Evolutionary conservation across 2,329 filamentous ascomycete species (phyloP).

Genomic region (Claviceps purpurea): DNA sequence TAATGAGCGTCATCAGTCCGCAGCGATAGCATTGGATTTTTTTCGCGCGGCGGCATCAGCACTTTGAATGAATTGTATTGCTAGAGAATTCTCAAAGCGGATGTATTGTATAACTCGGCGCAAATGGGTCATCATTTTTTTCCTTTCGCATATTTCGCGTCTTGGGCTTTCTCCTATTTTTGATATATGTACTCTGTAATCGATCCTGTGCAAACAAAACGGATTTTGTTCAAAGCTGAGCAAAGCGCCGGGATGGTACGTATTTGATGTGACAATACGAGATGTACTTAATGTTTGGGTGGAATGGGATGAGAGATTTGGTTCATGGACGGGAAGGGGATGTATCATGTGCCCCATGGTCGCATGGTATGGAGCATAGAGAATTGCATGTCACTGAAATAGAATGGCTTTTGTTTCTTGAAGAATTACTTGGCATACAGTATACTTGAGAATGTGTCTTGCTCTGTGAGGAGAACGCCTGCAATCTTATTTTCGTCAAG

Average conservation of each 20-base stretch:
- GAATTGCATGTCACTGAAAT: not conserved
- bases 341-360: not conserved
- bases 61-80: not conserved
- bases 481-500: no score
- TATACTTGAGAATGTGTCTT: no score
- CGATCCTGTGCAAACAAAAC: not conserved
- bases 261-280: not conserved
- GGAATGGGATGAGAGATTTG: not conserved
- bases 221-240: not conserved
- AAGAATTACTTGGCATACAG: no score
- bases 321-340: not conserved
- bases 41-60: not conserved
- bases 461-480: no score
- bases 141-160: not conserved
- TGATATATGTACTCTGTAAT: not conserved
- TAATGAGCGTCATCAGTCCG: conserved; percentile 1
- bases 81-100: not conserved
- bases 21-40: not conserved
- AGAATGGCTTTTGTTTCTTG: no score
- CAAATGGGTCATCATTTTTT: not conserved
- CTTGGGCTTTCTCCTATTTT: not conserved
- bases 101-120: not conserved
- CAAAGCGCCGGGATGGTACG: not conserved
- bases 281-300: not conserved
- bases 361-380: not conserved